Evolutionary conservation across 2,329 filamentous ascomycete species (phyloP), one percentile per base, ranked within the genome.

Genomic region (Phyllosticta citriasiana): DNA sequence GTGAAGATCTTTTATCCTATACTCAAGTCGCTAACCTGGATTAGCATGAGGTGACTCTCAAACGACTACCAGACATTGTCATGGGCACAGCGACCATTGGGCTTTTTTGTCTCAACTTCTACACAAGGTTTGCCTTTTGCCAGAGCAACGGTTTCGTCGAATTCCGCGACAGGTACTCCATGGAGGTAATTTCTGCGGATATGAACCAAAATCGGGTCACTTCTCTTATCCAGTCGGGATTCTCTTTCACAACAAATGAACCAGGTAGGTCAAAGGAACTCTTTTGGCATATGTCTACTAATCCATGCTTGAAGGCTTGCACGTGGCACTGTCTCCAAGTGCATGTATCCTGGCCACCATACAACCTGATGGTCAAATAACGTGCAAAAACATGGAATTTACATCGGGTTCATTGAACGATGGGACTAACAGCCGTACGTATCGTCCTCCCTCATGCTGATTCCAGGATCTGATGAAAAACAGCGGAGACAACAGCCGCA

Each of bases 81-180:
- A 78, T 88, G 33, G 84, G 88, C 66, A 91, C 90, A 70, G 80
- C 88, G 25, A 77, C 92, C 1, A 74, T 96, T 50, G 83, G 84
- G 0, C 77, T 94, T 30, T 82, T 87, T 84, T 2, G 79, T 88
- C 19, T 87, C 88, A 66, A 62, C 24, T 84, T 87, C 63, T 88
- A 88, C 56, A 90, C 85, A 62, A 80, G 88, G 1, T 65, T 96
- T 2, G 85, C 87, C 30, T 79, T 96, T 62, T 82, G 82, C 26
- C 89, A 89, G 67, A 88, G 88, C 64, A 91, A 96, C 70, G 89
- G 92, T 10, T 88, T 85, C 0, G 79, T 95, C 3, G 87, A 94
- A 66, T 89, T 93, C 72, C 84, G 89, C 61, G 88, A 95, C 68
- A 83, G 91, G 10, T 80, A 82, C 55, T 88, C 84, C 0, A 87